Base-by-base conservation (phyloP, 306 rosid species). In the Quercus agrifolia region DNA sequence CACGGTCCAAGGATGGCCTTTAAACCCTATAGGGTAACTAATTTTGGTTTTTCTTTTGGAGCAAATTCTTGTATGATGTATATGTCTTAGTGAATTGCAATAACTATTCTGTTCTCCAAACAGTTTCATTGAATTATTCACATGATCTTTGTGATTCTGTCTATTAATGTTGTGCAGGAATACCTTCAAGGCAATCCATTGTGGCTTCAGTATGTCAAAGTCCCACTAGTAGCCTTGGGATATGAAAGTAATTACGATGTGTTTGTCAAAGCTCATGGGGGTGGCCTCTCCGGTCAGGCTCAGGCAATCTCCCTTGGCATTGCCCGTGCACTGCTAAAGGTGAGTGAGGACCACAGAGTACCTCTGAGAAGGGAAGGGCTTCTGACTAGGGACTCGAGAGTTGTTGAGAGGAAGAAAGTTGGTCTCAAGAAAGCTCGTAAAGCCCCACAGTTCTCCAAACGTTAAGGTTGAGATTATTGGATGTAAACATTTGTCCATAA, bases 361-460 rank as follows among this genome's bases (percentile, higher is more conserved):
- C 97, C 99, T 73, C 85, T 93, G 79, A 91, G 86, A 84, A 88
- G 83, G 83, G 94, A 91, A 81, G 97, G 97, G 67, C 99, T 95
- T 81, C 89, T 94, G 81, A 94, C 98, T 41, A 92, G 98, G 80
- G 98, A 94, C 87, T 64, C 98, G 23, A 92, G 99, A 89, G 84
- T 90, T 25, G 99, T 95, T 81, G 99, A 95, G 89, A 91, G 99
- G 91, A 95, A 95, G 96, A 95, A 95, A 82, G 78, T 83, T 46
- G 98, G 99, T 87, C 91, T 95, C 73, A 87, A 93, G 91, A 95
- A 95, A 88, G 99, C 99, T 77, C 99, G 99, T 25, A 93, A 95
- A 91, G 98, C 99, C 23, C 99, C 99, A 28, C 99, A 95, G 77
- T 95, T 74, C 87, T 95, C 99, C 71, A 95, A 95, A 64, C 98